Evolutionary conservation across 2,329 filamentous ascomycete species (phyloP), one percentile per base, ranked within the genome.

Genomic region (Aspergillus vadensis): DNA sequence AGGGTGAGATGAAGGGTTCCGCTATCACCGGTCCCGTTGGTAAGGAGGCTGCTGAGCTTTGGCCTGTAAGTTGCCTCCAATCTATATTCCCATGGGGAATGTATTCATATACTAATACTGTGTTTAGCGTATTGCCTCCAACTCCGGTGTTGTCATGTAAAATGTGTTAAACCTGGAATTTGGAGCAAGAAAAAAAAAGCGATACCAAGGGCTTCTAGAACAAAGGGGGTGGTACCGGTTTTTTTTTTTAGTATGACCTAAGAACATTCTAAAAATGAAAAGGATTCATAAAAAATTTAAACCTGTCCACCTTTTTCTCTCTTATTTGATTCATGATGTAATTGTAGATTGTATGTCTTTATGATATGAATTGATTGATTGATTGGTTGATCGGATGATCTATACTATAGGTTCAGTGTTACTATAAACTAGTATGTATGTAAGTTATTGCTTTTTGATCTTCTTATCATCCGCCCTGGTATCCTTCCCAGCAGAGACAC

Each of bases 141-240:
- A 99, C 91, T 97, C 94, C 66, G 95, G 95, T 89, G 95, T 99
- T 79, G 95, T 99, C 81, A 99, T 99, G 95, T 99, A 91, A 96
- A 86, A 70, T 71, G 69, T 36, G 32, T 36, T 36, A 36, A 36
- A 36, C 52, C 57, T 41, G 57, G 63, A 60, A 64, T 62, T 59
- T 58, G 59, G 54, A 36, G 32, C 32, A 36, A 36, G 12, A 36
- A 36, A 15, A 36, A 36, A 36, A 36, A 36, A 53, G 54, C 54
- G 58, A 63, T 63, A 63, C 62, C 55, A 62, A 63, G 53, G 52
- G 54, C 58, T 61, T 58, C 55, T 56, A 55, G 32, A 36, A 36
- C 32, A 36, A 36, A 51, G 57, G 49, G 53, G 32, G 53, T 44
- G 25, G 27, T 44, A 44, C 41, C 41, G 14, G 41, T 30, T 55